phyloP scores from a whole-genome alignment of 495 filamentous ascomycete genomes.

The Halenospora varia region DNA sequence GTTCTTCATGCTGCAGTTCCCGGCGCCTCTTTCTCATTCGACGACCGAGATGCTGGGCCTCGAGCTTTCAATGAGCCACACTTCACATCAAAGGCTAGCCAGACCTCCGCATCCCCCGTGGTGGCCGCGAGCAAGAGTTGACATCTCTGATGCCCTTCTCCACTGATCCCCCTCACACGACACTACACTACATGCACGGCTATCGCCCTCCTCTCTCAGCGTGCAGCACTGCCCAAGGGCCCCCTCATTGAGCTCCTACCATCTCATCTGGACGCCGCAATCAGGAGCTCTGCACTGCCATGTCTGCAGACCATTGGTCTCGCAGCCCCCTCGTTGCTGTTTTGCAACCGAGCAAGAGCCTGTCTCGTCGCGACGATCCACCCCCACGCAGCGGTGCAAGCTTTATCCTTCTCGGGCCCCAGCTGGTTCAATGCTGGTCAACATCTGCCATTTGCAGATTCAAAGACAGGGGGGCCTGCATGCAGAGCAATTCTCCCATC shows the following conservation, averaged over 20 bases:
- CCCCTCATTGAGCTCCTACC: too few species aligned
- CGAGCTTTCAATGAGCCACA: too few species aligned
- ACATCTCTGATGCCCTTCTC: too few species aligned
- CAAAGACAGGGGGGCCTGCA: not conserved
- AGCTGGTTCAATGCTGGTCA: too few species aligned
- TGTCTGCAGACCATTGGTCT: not conserved
- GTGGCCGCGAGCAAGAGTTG: too few species aligned
- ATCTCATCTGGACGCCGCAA: not conserved
- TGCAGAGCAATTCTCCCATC: not conserved
- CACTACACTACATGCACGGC: too few species aligned
- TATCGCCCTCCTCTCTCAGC: too few species aligned
- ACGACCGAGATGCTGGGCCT: not conserved
- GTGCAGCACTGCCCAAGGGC: too few species aligned
- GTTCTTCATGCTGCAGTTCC: not conserved
- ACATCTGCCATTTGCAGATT: not conserved
- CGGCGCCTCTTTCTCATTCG: not conserved
- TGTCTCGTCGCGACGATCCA: not conserved
- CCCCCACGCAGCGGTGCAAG: not conserved
- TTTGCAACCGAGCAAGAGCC: not conserved
- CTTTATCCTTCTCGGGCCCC: not conserved
- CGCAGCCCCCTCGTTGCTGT: not conserved
- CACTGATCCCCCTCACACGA: too few species aligned
- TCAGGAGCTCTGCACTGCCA: not conserved
- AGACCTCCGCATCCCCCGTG: not conserved
- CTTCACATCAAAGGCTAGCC: too few species aligned